A percentile compares a stretch with the other conserved stretches of the same genome.
These are phyloP conservation scores for Paracoccidioides lutzii DNA, from an alignment of 2,329 filamentous ascomycete species.

Conservation along the genomic window DNA sequence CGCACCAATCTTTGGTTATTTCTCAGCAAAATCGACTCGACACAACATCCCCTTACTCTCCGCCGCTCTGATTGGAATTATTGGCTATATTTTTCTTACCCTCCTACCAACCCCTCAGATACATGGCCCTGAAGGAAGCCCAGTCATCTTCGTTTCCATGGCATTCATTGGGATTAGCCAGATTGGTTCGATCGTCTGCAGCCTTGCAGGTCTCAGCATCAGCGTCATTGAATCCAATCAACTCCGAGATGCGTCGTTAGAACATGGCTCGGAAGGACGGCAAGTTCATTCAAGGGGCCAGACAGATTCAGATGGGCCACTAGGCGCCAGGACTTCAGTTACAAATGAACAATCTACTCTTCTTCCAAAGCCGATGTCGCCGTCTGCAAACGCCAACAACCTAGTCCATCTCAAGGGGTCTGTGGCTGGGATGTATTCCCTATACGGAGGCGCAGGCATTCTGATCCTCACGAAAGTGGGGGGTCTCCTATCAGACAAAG, in stretches of 20 bases:
- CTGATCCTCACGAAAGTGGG: conserved; percentile 83
- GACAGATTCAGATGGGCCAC: not conserved
- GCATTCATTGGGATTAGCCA: conserved; percentile 79
- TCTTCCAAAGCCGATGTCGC: conserved; percentile 13
- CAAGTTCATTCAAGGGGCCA: not conserved
- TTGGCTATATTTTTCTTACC: conserved; percentile 67
- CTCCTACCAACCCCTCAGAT: conserved; percentile 65
- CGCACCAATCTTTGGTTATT: conserved; percentile 75
- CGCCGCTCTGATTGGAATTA: conserved; percentile 58
- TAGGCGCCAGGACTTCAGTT: not conserved
- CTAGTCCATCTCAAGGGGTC: conserved; percentile 68
- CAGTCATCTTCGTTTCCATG: conserved; percentile 61
- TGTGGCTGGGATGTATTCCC: conserved; percentile 86
- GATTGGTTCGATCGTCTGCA: conserved; percentile 93
- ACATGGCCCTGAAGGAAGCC: conserved; percentile 53
- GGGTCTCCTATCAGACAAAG: conserved; percentile 68
- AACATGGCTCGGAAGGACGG: not conserved
- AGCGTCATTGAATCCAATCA: conserved; percentile 48
- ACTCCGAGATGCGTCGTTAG: not conserved
- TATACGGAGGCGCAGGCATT: conserved; percentile 82
- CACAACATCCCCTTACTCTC: conserved; percentile 63
- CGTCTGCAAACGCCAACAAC: conserved; percentile 18
- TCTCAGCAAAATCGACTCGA: conserved; percentile 54
- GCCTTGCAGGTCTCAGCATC: conserved; percentile 71
- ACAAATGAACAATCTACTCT: conserved; percentile 21